Evolutionary conservation across 2,329 filamentous ascomycete species (phyloP).

Genomic region (Fusarium torreyae): DNA sequence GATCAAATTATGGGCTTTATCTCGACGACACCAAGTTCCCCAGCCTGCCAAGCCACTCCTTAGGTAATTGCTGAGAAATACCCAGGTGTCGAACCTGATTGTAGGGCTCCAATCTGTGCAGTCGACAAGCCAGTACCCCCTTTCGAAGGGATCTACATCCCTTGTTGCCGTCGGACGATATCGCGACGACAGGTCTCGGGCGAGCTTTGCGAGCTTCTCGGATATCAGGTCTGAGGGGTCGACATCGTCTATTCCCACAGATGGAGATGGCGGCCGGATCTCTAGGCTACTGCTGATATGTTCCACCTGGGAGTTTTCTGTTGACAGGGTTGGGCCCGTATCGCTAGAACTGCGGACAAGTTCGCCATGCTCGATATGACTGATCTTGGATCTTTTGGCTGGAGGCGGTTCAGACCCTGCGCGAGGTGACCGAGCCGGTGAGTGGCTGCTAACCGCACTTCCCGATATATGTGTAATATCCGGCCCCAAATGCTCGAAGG

Average conservation of each 20-base stretch:
- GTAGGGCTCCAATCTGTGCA: constrained; percentile 67
- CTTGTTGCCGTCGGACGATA: constrained; percentile 64
- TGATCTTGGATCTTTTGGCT: constrained; percentile 48
- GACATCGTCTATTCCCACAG: constrained; percentile 64
- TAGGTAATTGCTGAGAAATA: constrained; percentile 73
- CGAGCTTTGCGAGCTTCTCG: constrained; percentile 64
- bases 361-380: constrained; percentile 29
- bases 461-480: constrained; percentile 55
- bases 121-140: constrained; percentile 83
- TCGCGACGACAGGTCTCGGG: constrained; percentile 66
- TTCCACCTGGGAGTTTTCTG: constrained; percentile 28
- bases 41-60: constrained; percentile 73
- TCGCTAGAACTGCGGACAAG: constrained; percentile 53
- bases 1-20: constrained; percentile 61
- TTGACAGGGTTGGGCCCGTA: constrained; percentile 40
- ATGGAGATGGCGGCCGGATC: constrained; percentile 70
- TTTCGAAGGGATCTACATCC: constrained; percentile 70
- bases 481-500: constrained; percentile 28
- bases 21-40: constrained; percentile 73
- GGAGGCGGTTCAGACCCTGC: constrained; percentile 53
- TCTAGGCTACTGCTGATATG: constrained; percentile 57
- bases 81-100: constrained; percentile 71
- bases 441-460: constrained; percentile 46
- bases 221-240: constrained; percentile 69
- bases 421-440: constrained; percentile 38